A percentile compares a stretch with the other conserved stretches of the same genome.
phyloP scores from a whole-genome alignment of 2,329 filamentous ascomycete genomes.

The Fusarium algeriense region DNA sequence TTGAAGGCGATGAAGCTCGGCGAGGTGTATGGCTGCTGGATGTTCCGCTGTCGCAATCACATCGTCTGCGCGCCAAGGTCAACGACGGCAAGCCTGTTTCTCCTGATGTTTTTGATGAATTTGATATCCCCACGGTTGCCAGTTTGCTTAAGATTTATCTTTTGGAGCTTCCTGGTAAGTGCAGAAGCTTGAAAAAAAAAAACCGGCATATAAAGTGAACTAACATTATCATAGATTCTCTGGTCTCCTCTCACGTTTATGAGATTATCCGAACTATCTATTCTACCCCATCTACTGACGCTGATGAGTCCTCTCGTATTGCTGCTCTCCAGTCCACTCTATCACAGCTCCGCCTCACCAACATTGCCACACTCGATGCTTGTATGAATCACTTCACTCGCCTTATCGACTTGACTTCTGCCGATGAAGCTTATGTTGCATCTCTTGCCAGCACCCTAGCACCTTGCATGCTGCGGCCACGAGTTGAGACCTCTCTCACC shows the following conservation, averaged over 20 bases:
- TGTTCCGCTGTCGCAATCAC: slow-evolving; percentile 85
- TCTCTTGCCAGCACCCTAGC: slow-evolving; percentile 80
- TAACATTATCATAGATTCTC: slow-evolving; percentile 75
- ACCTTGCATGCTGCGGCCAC: slow-evolving; percentile 88
- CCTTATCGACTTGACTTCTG: slow-evolving; percentile 94
- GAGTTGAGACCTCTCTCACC: slow-evolving; percentile 87
- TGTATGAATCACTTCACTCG: slow-evolving; percentile 98
- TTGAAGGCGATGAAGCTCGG: slow-evolving; percentile 94
- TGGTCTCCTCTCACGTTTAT: slow-evolving; percentile 97
- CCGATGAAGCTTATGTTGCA: slow-evolving; percentile 86
- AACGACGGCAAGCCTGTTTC: slow-evolving; percentile 89
- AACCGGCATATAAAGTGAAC: background rate
- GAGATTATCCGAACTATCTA: slow-evolving; percentile 99
- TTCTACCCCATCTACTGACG: slow-evolving; percentile 81
- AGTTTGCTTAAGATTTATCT: slow-evolving; percentile 94
- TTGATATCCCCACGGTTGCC: slow-evolving; percentile 93
- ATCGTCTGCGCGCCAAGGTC: slow-evolving; percentile 83
- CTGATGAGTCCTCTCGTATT: slow-evolving; percentile 81
- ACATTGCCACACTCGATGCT: slow-evolving; percentile 98
- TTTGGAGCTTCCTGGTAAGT: slow-evolving; percentile 89
- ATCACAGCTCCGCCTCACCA: slow-evolving; percentile 92
- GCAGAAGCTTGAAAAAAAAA: background rate
- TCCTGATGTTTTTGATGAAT: slow-evolving; percentile 82
- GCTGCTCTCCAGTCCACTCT: slow-evolving; percentile 95
- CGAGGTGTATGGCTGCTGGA: slow-evolving; percentile 95